Percentiles rank a stretch among this genome's conserved stretches.
These are phyloP conservation scores for Penicillium hordei DNA, from an alignment of 2,329 filamentous ascomycete genomes.

Conservation along the genomic window DNA sequence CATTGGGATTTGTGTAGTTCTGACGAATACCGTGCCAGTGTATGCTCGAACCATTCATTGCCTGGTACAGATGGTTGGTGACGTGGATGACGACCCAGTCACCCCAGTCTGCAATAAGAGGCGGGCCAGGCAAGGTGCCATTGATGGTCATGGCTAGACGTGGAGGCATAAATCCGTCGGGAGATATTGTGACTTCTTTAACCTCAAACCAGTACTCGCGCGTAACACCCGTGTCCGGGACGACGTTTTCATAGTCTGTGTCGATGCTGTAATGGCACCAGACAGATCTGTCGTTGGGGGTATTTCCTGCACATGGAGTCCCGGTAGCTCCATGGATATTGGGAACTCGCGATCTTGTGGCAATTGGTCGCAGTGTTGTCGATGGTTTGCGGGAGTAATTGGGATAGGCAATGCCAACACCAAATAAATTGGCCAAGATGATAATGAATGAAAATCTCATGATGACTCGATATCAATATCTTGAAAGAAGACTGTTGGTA, in stretches of 20 bases:
- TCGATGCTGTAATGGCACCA: constrained; percentile 35
- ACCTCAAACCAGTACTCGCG: constrained; percentile 19
- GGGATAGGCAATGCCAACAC: not conserved
- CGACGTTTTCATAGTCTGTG: constrained; percentile 37
- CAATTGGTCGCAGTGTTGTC: not conserved
- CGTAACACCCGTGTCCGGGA: constrained; percentile 17
- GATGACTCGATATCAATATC: not conserved
- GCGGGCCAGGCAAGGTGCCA: constrained; percentile 65
- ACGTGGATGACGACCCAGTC: constrained; percentile 57
- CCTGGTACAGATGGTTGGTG: constrained; percentile 47
- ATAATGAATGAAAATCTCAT: not conserved
- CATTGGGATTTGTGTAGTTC: constrained; percentile 31
- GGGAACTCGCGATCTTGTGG: not conserved
- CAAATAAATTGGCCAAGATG: not conserved
- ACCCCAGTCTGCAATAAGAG: constrained; percentile 64
- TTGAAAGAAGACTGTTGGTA: not conserved
- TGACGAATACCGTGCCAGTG: constrained; percentile 41
- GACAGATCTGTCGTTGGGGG: constrained; percentile 24
- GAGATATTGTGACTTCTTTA: constrained; percentile 14
- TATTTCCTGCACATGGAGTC: constrained; percentile 20
- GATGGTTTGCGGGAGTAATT: not conserved
- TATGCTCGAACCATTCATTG: constrained; percentile 28
- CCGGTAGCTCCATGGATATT: not conserved
- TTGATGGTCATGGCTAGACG: constrained; percentile 57
- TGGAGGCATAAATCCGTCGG: constrained; percentile 27